A percentile compares a stretch with the other conserved stretches of the same genome.
Conservation (phyloP, 2,329 filamentous ascomycete genomes). For the Pseudogymnoascus sp. region DNA sequence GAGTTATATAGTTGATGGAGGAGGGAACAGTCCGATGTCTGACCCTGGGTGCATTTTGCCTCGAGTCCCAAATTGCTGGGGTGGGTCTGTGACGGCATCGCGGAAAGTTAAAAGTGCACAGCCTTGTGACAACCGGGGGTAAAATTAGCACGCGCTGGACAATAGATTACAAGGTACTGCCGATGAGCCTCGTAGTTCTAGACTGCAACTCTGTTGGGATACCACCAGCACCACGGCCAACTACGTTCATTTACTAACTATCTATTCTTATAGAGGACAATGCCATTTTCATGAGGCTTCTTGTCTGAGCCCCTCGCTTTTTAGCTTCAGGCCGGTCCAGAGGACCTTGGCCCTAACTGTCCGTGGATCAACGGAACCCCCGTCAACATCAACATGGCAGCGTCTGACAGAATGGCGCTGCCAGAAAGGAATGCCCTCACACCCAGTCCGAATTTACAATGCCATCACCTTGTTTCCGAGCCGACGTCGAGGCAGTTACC, state of each 20-base stretch:
- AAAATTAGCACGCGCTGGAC: slow-evolving; percentile 2
- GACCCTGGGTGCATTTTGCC: neutral
- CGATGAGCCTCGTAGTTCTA: neutral
- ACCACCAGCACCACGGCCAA: neutral
- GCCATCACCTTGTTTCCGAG: neutral
- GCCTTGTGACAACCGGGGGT: slow-evolving; percentile 2
- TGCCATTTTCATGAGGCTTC: neutral
- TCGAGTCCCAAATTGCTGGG: neutral
- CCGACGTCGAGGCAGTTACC: neutral
- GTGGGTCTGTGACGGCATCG: slow-evolving; percentile 4
- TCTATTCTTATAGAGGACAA: slow-evolving; percentile 4
- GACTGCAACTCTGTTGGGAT: neutral
- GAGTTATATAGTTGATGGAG: neutral
- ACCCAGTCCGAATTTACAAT: slow-evolving; percentile 1
- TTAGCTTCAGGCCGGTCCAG: slow-evolving; percentile 2
- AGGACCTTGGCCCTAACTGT: neutral
- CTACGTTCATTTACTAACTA: neutral
- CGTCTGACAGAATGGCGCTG: slow-evolving; percentile 3
- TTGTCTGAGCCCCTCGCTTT: neutral
- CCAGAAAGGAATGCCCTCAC: neutral
- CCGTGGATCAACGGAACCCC: neutral
- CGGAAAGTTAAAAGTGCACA: slow-evolving; percentile 1
- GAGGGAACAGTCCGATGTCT: neutral
- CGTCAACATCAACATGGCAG: neutral
- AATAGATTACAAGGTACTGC: neutral